A percentile compares a stretch with the other conserved stretches of the same genome.
These are phyloP conservation scores for Sicyos edulis DNA, from an alignment of 306 rosid genomes.

Conservation along the genomic window DNA sequence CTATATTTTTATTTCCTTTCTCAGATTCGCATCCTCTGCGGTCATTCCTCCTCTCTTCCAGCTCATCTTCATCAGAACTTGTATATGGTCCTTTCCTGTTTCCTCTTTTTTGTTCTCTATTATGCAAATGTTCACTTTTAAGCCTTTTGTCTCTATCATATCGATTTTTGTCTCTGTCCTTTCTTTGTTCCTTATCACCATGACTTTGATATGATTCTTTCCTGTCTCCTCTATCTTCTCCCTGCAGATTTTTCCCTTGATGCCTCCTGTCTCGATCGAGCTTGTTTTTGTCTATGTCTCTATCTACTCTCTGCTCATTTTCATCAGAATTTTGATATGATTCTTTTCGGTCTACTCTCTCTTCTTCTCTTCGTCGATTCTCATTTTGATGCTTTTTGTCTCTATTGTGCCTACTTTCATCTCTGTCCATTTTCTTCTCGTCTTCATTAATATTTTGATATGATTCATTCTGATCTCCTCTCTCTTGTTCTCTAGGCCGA, in stretches of 20 bases:
- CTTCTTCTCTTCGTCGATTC: constrained; percentile 21
- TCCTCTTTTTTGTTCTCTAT: constrained; percentile 17
- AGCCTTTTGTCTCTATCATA: too few species aligned
- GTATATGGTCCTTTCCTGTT: constrained; percentile 26
- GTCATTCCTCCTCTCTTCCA: constrained; percentile 22
- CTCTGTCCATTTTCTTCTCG: constrained; percentile 25
- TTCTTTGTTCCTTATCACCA: constrained; percentile 37
- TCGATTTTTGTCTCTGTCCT: constrained; percentile 21
- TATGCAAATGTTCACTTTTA: not conserved
- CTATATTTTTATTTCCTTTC: constrained; percentile 26
- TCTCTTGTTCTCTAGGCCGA: constrained; percentile 20
- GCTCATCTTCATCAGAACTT: constrained; percentile 32
- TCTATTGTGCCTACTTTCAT: constrained; percentile 22
- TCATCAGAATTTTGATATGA: constrained; percentile 28
- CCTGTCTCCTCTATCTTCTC: constrained; percentile 22
- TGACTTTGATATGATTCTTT: constrained; percentile 22
- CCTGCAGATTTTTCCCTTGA: constrained; percentile 19
- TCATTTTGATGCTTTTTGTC: constrained; percentile 19
- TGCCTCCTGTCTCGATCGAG: not conserved
- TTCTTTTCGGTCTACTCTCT: constrained; percentile 28
- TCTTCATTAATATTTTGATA: constrained; percentile 29
- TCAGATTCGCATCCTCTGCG: constrained; percentile 28
- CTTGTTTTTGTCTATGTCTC: constrained; percentile 22
- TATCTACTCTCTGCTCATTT: constrained; percentile 32
- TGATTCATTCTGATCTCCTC: constrained; percentile 28